phyloP scores from a whole-genome alignment of 352 stramenopile species.

The Pythium phragmiticola region DNA sequence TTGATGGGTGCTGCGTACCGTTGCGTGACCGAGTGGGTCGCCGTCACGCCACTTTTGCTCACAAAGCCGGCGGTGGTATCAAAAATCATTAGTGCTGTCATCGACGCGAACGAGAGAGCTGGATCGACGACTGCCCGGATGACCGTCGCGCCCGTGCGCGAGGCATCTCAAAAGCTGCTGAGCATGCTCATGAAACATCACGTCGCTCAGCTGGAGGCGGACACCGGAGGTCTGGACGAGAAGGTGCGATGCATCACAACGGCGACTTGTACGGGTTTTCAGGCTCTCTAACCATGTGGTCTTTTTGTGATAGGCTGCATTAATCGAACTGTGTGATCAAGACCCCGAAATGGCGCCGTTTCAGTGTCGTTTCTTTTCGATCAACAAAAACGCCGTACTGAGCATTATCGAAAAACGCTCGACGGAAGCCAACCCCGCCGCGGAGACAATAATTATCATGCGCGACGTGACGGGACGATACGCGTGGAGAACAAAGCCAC shows the following conservation, averaged over 20 bases:
- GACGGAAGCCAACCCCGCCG: conserved; percentile 29
- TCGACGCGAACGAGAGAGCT: conserved; percentile 74
- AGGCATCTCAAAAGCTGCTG: conserved; percentile 75
- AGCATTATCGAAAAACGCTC: conserved; percentile 78
- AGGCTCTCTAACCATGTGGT: background rate
- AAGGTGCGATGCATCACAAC: conserved; percentile 35
- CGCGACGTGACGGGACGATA: conserved; percentile 76
- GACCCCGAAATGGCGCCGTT: conserved; percentile 38
- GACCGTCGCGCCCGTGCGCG: conserved; percentile 53
- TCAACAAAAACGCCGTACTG: conserved; percentile 80
- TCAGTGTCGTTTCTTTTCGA: conserved; percentile 78
- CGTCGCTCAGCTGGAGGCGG: conserved; percentile 53
- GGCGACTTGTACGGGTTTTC: background rate
- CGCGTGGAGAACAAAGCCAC: conserved; percentile 73
- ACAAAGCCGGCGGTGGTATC: conserved; percentile 71
- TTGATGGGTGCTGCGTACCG: conserved; percentile 78
- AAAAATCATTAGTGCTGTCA: conserved; percentile 80
- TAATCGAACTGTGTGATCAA: conserved; percentile 56
- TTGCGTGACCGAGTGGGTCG: conserved; percentile 86
- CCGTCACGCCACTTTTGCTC: conserved; percentile 67
- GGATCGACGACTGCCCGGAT: conserved; percentile 58
- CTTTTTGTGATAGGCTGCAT: conserved; percentile 36
- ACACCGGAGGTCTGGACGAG: conserved; percentile 44
- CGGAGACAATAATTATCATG: conserved; percentile 74
- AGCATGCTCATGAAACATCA: conserved; percentile 90